Conservation (phyloP, 345 rosid species). For the Acer yangbiense region DNA sequence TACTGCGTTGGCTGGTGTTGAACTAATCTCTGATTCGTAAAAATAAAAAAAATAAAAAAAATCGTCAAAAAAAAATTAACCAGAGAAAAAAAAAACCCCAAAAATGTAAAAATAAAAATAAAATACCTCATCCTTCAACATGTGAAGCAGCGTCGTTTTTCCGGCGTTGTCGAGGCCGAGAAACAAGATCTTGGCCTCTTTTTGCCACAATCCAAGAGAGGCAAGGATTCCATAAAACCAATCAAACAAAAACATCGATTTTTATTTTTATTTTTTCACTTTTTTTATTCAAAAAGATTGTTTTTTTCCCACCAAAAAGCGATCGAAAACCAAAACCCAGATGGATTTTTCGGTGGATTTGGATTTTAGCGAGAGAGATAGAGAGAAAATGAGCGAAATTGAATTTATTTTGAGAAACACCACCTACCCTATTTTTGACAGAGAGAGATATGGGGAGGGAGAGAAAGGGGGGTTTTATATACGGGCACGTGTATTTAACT, state of each 20-base stretch:
- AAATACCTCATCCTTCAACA: slow-evolving; percentile 78
- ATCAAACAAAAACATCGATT: slow-evolving; percentile 65
- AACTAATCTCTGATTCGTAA: slow-evolving; percentile 62
- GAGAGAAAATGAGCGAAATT: neutral
- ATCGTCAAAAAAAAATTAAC: neutral
- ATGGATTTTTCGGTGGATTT: neutral
- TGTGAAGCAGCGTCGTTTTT: slow-evolving; percentile 81
- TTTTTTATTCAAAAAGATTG: neutral
- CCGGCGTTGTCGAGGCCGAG: slow-evolving; percentile 87
- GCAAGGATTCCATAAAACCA: slow-evolving; percentile 83
- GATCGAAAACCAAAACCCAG: neutral
- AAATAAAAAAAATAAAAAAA: neutral
- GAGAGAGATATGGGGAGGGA: neutral
- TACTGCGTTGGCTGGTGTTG: slow-evolving; percentile 86
- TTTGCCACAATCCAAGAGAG: slow-evolving; percentile 75
- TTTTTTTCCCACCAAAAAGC: neutral
- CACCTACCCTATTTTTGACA: neutral
- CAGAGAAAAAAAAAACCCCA: neutral
- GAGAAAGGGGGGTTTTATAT: neutral
- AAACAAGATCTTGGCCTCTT: slow-evolving; percentile 85
- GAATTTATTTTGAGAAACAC: neutral
- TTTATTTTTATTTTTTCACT: neutral
- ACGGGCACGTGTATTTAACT: neutral
- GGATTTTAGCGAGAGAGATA: neutral
- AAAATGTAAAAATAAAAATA: neutral